A percentile compares a stretch with the other conserved stretches of the same genome.
phyloP scores from a whole-genome alignment of 345 rosid genomes.

The Combretum micranthum region DNA sequence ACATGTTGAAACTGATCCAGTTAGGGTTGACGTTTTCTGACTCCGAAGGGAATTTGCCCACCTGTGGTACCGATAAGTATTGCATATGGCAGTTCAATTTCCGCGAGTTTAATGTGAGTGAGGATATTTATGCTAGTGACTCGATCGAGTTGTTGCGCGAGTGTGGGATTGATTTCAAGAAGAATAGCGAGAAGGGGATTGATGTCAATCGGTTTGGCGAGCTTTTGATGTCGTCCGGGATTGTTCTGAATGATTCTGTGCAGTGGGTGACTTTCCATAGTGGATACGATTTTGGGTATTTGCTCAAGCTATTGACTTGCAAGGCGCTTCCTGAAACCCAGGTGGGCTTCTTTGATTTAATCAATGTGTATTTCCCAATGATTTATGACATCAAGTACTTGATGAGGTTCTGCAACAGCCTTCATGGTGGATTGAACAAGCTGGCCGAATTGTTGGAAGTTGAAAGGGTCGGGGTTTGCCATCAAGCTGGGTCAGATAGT shows the following conservation, averaged over 20 bases:
- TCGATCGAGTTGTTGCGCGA: conserved; percentile 70
- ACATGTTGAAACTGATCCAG: conserved; percentile 77
- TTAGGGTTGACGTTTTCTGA: conserved; percentile 78
- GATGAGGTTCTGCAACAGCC: conserved; percentile 86
- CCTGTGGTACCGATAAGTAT: conserved; percentile 63
- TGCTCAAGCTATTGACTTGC: conserved; percentile 74
- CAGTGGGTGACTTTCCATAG: conserved; percentile 84
- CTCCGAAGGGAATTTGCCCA: conserved; percentile 66
- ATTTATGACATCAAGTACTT: conserved; percentile 81
- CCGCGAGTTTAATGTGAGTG: conserved; percentile 64
- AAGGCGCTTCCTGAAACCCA: conserved; percentile 50
- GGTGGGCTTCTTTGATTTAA: conserved; percentile 56
- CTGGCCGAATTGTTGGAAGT: conserved; percentile 86
- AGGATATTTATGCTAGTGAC: conserved; percentile 74
- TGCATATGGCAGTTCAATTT: conserved; percentile 93
- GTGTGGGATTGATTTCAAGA: conserved; percentile 81
- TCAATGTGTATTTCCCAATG: conserved; percentile 55
- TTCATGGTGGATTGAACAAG: conserved; percentile 86
- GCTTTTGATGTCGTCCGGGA: conserved; percentile 83
- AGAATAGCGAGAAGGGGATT: conserved; percentile 65
- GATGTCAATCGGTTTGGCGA: conserved; percentile 75
- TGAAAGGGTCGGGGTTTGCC: conserved; percentile 72
- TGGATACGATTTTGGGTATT: conserved; percentile 81
- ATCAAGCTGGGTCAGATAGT: conserved; percentile 92
- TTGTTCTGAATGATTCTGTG: conserved; percentile 63